A percentile compares a stretch with the other conserved stretches of the same genome.
Conservation (phyloP, 495 filamentous ascomycete genomes). For the Hamigera avellanea region DNA sequence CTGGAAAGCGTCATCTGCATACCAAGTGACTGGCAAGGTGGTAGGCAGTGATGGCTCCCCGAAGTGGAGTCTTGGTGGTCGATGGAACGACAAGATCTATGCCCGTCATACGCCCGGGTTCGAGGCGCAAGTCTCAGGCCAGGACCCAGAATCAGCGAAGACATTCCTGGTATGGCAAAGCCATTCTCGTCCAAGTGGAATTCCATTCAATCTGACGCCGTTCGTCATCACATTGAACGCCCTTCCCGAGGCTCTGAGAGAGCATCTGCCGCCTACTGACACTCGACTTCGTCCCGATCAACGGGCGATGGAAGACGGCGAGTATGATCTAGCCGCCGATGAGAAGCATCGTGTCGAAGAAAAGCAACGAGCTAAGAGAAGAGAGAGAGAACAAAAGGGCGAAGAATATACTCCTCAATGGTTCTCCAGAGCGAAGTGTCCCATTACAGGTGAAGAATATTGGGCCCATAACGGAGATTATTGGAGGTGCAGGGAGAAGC, state of each 20-base stretch:
- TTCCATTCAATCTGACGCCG: conserved; percentile 94
- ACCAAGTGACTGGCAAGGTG: conserved; percentile 77
- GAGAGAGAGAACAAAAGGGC: conserved; percentile 60
- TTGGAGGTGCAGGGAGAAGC: conserved; percentile 51
- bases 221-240: conserved; percentile 93
- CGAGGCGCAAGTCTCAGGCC: conserved; percentile 55
- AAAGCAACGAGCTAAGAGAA: conserved; percentile 70
- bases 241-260: conserved; percentile 59
- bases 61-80: conserved; percentile 79
- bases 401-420: conserved; percentile 77
- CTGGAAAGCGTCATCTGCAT: conserved; percentile 86
- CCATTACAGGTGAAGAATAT: conserved; percentile 77
- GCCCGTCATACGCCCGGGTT: conserved; percentile 86
- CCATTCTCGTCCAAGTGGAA: conserved; percentile 64
- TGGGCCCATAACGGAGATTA: conserved; percentile 86
- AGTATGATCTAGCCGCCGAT: conserved; percentile 81
- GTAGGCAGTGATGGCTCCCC: conserved; percentile 61
- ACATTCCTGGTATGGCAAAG: conserved; percentile 91
- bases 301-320: conserved; percentile 96
- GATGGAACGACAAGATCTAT: conserved; percentile 97
- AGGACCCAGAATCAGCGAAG: conserved; percentile 42
- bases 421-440: conserved; percentile 63
- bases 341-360: conserved; percentile 97
- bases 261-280: conserved; percentile 80
- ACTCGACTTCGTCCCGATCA: conserved; percentile 86